Conservation (phyloP, 106 monocot genomes). For the Allium cepa region DNA sequence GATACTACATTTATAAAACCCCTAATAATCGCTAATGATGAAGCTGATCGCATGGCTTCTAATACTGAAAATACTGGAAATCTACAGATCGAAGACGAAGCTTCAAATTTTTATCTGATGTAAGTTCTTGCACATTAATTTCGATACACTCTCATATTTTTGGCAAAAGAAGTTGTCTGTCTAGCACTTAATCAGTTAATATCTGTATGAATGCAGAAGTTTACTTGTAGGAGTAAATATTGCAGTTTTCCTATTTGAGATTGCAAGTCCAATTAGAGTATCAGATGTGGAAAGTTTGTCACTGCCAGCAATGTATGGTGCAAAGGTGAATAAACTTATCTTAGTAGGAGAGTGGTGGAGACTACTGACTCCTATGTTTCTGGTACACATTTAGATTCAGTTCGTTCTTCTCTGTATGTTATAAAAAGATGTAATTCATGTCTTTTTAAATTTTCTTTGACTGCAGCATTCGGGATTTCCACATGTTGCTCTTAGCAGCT, state of each 20-base stretch:
- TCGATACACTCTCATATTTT: background rate
- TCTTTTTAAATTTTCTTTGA: too few species aligned
- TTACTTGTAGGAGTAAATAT: constrained; percentile 65
- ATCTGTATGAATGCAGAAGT: constrained; percentile 49
- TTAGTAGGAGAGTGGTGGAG: constrained; percentile 88
- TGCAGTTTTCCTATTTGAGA: constrained; percentile 74
- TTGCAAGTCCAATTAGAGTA: constrained; percentile 66
- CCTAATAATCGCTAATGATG: constrained; percentile 9
- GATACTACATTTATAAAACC: background rate
- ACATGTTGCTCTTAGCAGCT: constrained; percentile 64
- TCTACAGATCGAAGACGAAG: constrained; percentile 25
- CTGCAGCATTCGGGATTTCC: constrained; percentile 80
- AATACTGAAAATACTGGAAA: constrained; percentile 15
- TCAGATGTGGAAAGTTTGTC: constrained; percentile 51
- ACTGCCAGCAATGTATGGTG: constrained; percentile 68
- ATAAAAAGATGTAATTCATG: background rate
- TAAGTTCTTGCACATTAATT: constrained; percentile 17
- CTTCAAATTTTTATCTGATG: constrained; percentile 59
- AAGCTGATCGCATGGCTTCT: constrained; percentile 6
- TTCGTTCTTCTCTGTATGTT: constrained; percentile 17
- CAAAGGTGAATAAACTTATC: constrained; percentile 71
- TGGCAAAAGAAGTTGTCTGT: background rate
- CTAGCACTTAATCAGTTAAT: constrained; percentile 5
- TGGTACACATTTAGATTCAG: constrained; percentile 55
- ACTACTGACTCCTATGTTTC: constrained; percentile 84